Conservation (phyloP, 1,139 yeast genomes). For the Candida freyschussii region DNA sequence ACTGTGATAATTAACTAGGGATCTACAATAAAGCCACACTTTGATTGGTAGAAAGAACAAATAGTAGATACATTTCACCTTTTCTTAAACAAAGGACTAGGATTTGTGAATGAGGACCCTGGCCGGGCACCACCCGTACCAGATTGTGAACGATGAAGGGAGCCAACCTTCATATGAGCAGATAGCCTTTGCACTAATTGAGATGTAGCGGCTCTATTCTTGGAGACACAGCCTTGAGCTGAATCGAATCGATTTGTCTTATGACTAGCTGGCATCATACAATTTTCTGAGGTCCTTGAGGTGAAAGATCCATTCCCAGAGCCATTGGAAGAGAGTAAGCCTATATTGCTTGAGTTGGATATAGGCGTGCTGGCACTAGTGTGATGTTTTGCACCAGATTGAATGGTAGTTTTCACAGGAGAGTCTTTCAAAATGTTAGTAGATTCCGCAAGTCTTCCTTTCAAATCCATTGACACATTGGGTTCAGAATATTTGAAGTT, state of each 20-base stretch:
- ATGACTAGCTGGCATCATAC: not conserved
- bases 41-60: too few species aligned
- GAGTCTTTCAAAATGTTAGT: conserved; percentile 18
- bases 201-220: conserved; percentile 19
- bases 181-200: conserved; percentile 22
- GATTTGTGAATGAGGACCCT: conserved; percentile 14
- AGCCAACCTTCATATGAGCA: conserved; percentile 24
- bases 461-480: conserved; percentile 10
- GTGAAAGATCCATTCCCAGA: conserved; percentile 12
- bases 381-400: conserved; percentile 3
- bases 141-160: conserved; percentile 7
- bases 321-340: conserved; percentile 9
- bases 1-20: conserved; percentile 25
- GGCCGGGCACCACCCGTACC: conserved; percentile 14
- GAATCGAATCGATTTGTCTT: not conserved
- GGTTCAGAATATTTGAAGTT: conserved; percentile 1
- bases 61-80: conserved; percentile 3
- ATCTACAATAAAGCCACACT: too few species aligned
- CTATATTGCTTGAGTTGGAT: conserved; percentile 1
- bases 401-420: conserved; percentile 6
- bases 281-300: too few species aligned
- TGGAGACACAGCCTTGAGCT: conserved; percentile 6
- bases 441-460: conserved; percentile 21
- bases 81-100: conserved; percentile 9
- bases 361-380: conserved; percentile 1